These are phyloP conservation scores for Quercus gilva DNA, from an alignment of 306 rosid species.

Conservation along the genomic window DNA sequence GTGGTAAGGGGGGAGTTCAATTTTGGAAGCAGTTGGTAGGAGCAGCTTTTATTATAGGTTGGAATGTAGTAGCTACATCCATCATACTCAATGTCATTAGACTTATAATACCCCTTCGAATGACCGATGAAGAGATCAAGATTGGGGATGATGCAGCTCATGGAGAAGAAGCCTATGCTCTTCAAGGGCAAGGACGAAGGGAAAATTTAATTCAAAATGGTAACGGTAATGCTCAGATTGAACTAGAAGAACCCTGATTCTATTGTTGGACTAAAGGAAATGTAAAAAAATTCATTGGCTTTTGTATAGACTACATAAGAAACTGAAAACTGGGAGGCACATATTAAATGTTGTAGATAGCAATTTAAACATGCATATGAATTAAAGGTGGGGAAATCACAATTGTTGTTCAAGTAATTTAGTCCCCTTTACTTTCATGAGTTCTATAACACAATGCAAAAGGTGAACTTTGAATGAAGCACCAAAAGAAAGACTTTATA, in stretches of 20 bases:
- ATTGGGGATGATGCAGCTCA: constrained; percentile 25
- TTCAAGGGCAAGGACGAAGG: constrained; percentile 8
- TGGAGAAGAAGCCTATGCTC: constrained; percentile 18
- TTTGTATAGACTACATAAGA: neutral
- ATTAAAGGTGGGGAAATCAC: neutral
- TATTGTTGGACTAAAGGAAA: neutral
- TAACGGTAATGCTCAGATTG: neutral
- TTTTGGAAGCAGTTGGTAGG: constrained; percentile 15
- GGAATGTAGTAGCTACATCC: constrained; percentile 13
- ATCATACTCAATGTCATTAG: constrained; percentile 1
- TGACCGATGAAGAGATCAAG: constrained; percentile 1
- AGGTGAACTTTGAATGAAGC: constrained; percentile 17
- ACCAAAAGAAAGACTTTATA: neutral
- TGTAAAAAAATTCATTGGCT: neutral
- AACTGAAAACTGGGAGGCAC: no score
- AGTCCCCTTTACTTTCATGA: neutral
- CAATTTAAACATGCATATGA: neutral
- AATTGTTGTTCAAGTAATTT: neutral
- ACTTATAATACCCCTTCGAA: neutral
- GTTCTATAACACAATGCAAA: constrained; percentile 9
- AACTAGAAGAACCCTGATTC: neutral
- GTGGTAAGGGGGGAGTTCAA: constrained; percentile 4
- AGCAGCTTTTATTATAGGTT: constrained; percentile 15
- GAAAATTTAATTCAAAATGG: neutral
- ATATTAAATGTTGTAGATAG: neutral